Evolutionary conservation across 495 filamentous ascomycete genomes (phyloP).

Genomic region (Tetracladium marchalianum): DNA sequence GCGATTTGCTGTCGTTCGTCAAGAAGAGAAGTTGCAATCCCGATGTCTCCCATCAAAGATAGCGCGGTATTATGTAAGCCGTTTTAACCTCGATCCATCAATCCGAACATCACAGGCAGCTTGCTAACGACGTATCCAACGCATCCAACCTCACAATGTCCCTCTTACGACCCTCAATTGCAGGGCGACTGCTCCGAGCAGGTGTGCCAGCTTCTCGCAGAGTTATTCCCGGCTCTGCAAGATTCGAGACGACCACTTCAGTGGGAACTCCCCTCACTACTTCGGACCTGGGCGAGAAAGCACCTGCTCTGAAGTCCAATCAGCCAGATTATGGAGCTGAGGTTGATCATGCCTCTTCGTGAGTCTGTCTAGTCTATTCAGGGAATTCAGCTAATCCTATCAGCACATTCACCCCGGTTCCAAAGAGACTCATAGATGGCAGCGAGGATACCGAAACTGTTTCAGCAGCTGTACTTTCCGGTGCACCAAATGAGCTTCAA

Average conservation of each 20-base stretch:
- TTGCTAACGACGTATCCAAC: slow-evolving; percentile 1
- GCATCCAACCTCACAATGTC: slow-evolving; percentile 22
- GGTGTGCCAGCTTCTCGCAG: slow-evolving; percentile 24
- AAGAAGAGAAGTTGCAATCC: slow-evolving; percentile 3
- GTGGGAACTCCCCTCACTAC: slow-evolving; percentile 22
- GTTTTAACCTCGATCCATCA: neutral
- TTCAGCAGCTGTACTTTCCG: slow-evolving; percentile 78
- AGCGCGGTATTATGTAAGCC: slow-evolving; percentile 8
- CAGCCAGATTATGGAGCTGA: slow-evolving; percentile 66
- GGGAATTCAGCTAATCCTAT: slow-evolving; percentile 1
- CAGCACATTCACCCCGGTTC: slow-evolving; percentile 82
- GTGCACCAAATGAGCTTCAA: slow-evolving; percentile 87
- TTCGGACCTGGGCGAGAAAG: slow-evolving; percentile 12
- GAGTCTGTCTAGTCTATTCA: neutral
- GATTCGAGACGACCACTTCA: slow-evolving; percentile 37
- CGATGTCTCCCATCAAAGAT: slow-evolving; percentile 5
- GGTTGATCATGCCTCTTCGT: slow-evolving; percentile 22
- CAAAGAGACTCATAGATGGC: slow-evolving; percentile 79
- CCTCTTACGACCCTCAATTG: slow-evolving; percentile 24
- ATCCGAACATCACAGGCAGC: neutral
- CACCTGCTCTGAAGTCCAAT: slow-evolving; percentile 30
- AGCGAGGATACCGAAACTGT: slow-evolving; percentile 69
- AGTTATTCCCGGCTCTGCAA: slow-evolving; percentile 25
- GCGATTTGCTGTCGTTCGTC: slow-evolving; percentile 7
- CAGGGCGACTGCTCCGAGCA: slow-evolving; percentile 28